Percentiles rank a stretch among this genome's conserved stretches.
Evolutionary conservation across 2,329 filamentous ascomycete species (phyloP).

Genomic region (Fusarium succisae): DNA sequence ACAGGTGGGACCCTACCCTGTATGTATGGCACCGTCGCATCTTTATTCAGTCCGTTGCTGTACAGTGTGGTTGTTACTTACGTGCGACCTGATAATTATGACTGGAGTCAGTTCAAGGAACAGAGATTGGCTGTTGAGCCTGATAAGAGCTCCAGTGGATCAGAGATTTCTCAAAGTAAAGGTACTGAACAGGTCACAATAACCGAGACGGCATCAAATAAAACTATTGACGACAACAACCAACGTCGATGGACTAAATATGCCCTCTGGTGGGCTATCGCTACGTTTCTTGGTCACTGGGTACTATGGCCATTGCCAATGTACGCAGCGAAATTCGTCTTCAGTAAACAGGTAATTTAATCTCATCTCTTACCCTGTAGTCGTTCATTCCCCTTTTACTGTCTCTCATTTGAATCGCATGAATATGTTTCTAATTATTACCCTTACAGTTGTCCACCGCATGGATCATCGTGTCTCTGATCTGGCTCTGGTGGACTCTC

Average conservation of each 20-base stretch:
- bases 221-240: accelerated
- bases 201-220: neutral
- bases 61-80: neutral
- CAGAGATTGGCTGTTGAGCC: neutral
- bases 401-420: neutral
- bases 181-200: accelerated
- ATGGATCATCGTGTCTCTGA: neutral
- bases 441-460: neutral
- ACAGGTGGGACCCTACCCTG: neutral
- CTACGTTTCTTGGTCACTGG: neutral
- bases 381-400: neutral
- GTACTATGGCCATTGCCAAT: neutral
- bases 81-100: neutral
- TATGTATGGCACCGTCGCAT: neutral
- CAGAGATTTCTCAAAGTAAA: neutral
- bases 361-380: neutral
- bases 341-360: neutral
- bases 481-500: neutral
- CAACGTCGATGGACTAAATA: neutral
- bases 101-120: neutral
- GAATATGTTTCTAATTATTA: accelerated
- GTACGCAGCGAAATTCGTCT: neutral
- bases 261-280: neutral
- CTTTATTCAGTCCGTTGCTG: neutral
- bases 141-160: accelerated